A percentile compares a stretch with the other conserved stretches of the same genome.
Evolutionary conservation across 1,284 basidiomycete genomes (phyloP).

Genomic region (Hortiboletus rubellus): DNA sequence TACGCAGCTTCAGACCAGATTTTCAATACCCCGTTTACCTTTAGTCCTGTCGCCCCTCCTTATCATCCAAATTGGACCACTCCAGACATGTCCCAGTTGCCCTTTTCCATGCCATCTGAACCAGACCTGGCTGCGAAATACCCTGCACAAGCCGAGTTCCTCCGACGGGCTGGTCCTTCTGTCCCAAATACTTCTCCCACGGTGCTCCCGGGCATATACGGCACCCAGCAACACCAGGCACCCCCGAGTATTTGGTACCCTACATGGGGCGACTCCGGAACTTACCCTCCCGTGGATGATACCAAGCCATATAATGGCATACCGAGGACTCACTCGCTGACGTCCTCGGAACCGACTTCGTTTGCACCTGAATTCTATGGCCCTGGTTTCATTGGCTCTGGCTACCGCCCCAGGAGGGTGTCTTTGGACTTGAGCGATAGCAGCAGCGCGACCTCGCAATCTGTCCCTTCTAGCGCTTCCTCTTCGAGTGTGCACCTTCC

Average conservation of each 20-base stretch:
- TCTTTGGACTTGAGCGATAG: constrained; percentile 38
- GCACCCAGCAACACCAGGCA: constrained; percentile 17
- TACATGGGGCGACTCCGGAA: constrained; percentile 20
- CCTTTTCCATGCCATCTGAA: constrained; percentile 25
- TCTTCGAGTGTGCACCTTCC: constrained; percentile 46
- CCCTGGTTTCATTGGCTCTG: constrained; percentile 22
- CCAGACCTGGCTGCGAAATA: constrained; percentile 51
- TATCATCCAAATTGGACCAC: constrained; percentile 19
- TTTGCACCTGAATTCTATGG: constrained; percentile 29
- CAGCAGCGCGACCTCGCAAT: constrained; percentile 34
- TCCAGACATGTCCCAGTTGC: constrained; percentile 21
- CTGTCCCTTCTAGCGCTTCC: constrained; percentile 38
- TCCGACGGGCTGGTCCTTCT: constrained; percentile 35
- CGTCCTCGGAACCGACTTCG: constrained; percentile 22
- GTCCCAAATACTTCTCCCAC: constrained; percentile 7
- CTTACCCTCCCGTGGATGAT: constrained; percentile 29
- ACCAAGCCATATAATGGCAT: constrained; percentile 25
- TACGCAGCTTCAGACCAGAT: constrained; percentile 27
- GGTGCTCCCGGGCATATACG: constrained; percentile 20
- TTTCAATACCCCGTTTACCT: constrained; percentile 41
- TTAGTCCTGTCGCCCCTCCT: constrained; percentile 22
- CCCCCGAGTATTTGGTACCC: constrained; percentile 23
- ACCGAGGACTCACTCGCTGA: constrained; percentile 17
- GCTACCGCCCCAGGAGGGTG: constrained; percentile 28
- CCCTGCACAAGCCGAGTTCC: constrained; percentile 47